Evolutionary conservation across 345 rosid species (phyloP).

Genomic region (Citropsis articulata): DNA sequence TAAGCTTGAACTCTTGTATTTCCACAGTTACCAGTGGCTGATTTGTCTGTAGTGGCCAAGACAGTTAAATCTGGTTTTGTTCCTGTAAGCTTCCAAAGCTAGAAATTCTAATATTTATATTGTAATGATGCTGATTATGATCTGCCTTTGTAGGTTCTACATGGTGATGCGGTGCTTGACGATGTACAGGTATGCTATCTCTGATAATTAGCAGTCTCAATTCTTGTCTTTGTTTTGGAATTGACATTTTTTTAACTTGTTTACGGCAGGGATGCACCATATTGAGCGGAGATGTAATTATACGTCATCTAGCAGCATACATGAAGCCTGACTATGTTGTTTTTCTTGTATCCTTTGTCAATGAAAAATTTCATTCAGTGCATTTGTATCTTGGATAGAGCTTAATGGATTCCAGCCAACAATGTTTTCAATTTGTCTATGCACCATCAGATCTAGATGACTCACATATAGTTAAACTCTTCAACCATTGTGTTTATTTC

Average conservation of each 20-base stretch:
- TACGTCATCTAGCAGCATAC: constrained; percentile 75
- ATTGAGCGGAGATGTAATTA: constrained; percentile 92
- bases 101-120: background rate
- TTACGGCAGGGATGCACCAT: constrained; percentile 80
- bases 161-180: constrained; percentile 94
- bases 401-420: background rate
- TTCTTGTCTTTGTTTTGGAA: background rate
- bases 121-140: background rate
- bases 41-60: constrained; percentile 55
- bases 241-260: constrained; percentile 12
- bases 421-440: background rate
- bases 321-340: constrained; percentile 81
- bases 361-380: background rate
- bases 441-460: background rate
- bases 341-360: constrained; percentile 79
- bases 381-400: background rate
- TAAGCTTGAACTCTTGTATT: constrained; percentile 19
- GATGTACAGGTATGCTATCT: constrained; percentile 49
- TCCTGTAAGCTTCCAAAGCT: constrained; percentile 46
- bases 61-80: constrained; percentile 78
- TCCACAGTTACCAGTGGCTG: constrained; percentile 62
- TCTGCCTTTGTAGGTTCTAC: constrained; percentile 61
- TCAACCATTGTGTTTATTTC: background rate
- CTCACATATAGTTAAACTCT: background rate
- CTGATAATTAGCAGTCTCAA: background rate